These are phyloP conservation scores for Heritiera littoralis DNA, from an alignment of 345 rosid genomes.

Conservation along the genomic window DNA sequence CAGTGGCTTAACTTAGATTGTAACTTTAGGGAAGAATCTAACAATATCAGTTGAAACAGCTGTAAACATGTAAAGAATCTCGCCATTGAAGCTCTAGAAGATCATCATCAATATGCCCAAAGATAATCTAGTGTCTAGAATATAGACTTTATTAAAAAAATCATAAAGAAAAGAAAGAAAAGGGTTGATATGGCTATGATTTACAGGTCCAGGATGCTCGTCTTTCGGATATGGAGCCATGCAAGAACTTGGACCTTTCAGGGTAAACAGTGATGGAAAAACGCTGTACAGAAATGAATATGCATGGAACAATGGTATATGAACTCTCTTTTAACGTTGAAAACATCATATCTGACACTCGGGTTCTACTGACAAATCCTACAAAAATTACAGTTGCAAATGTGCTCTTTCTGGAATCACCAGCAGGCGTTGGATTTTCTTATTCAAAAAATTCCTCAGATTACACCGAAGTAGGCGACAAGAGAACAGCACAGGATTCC, in stretches of 20 bases:
- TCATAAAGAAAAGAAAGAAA: background rate
- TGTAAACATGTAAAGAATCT: no score
- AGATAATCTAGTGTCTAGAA: background rate
- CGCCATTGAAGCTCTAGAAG: background rate
- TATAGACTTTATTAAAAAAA: background rate
- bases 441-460: conserved; percentile 52
- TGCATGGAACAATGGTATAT: conserved; percentile 30
- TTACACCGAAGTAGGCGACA: conserved; percentile 38
- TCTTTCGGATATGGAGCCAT: conserved; percentile 56
- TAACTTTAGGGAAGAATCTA: background rate
- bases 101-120: background rate
- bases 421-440: conserved; percentile 29
- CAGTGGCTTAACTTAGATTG: background rate
- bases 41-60: background rate
- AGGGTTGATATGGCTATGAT: background rate
- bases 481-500: conserved; percentile 45
- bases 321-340: background rate
- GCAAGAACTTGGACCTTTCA: conserved; percentile 57
- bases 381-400: background rate
- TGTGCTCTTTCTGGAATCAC: conserved; percentile 11
- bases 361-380: background rate
- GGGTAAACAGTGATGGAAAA: conserved; percentile 43
- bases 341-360: background rate
- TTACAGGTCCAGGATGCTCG: conserved; percentile 59
- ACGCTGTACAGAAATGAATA: conserved; percentile 40